Evolutionary conservation across 495 filamentous ascomycete species (phyloP), one percentile per base, ranked within the genome.

Genomic region (Penicillium cinerascens): DNA sequence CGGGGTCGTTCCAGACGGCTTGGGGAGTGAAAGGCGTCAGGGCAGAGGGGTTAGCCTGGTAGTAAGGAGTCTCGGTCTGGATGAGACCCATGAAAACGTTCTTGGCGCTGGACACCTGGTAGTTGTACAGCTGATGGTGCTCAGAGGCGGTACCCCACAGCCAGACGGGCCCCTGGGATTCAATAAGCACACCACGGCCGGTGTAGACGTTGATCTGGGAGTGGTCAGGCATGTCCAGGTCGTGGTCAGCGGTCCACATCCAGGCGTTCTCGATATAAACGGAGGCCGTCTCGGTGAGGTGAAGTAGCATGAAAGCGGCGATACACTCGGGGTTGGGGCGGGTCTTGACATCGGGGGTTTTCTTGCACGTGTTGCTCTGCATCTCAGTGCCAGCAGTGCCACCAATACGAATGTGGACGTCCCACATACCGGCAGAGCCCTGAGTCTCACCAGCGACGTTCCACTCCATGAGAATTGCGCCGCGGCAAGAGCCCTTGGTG

Each of bases 221-320:
- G 71, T 88, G 82, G 61, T 87, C 86, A 7, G 69, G 40, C 4
- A 83, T 80, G 65, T 96, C 92, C 37, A 97, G 85, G 54, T 90
- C 87, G 75, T 97, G 92, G 68, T 97, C 92, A 2, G 92, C 83
- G 23, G 92, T 90, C 92, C 92, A 97, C 69, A 87, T 88, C 92
- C 92, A 97, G 39, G 82, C 84, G 71, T 97, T 97, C 73, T 96
- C 92, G 42, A 95, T 70, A 68, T 96, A 95, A 15, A 85, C 80
- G 47, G 81, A 85, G 6, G 80, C 88, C 22, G 82, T 74, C 41
- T 78, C 61, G 5, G 88, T 88, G 35, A 96, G 70, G 66, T 95
- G 91, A 17, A 97, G 71, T 48, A 92, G 81, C 72, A 95, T 74
- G 78, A 93, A 93, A 11, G 89, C 78, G 23, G 84, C 81, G 42